phyloP scores from a whole-genome alignment of 352 stramenopile species.

The Phytophthora pisi region DNA sequence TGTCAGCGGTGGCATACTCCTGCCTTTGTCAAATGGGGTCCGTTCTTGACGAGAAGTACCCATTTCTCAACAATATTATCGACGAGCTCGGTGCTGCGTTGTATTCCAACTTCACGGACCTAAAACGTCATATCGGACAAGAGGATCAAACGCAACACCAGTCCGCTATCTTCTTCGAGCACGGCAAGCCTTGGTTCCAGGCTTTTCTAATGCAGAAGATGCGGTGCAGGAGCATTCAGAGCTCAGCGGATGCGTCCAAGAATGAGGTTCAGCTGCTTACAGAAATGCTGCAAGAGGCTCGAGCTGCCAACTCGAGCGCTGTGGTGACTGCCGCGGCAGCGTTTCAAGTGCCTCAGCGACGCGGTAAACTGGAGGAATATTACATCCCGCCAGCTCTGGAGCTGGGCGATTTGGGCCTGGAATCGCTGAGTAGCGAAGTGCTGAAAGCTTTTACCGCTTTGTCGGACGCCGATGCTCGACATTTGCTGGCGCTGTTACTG shows the following conservation, averaged over 20 bases:
- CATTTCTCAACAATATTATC: slow-evolving; percentile 51
- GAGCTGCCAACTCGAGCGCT: slow-evolving; percentile 15
- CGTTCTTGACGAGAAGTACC: slow-evolving; percentile 52
- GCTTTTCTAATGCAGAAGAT: slow-evolving; percentile 38
- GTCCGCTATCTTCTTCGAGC: slow-evolving; percentile 55
- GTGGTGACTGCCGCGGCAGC: slow-evolving; percentile 16
- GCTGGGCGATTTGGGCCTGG: slow-evolving; percentile 48
- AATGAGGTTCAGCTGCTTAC: slow-evolving; percentile 45
- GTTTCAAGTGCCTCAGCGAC: slow-evolving; percentile 9
- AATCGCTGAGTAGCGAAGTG: slow-evolving; percentile 51
- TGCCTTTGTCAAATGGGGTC: slow-evolving; percentile 54
- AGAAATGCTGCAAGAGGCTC: slow-evolving; percentile 50
- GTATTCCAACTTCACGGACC: slow-evolving; percentile 49
- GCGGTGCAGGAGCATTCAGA: slow-evolving; percentile 25
- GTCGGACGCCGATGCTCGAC: slow-evolving; percentile 37
- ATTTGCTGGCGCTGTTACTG: slow-evolving; percentile 46
- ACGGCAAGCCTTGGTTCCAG: slow-evolving; percentile 56
- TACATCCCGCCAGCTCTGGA: slow-evolving; percentile 35
- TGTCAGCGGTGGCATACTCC: slow-evolving; percentile 55
- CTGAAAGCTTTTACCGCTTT: slow-evolving; percentile 52
- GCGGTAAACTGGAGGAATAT: slow-evolving; percentile 28
- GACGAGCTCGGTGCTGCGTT: slow-evolving; percentile 42
- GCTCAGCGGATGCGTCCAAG: slow-evolving; percentile 27
- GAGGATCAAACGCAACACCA: slow-evolving; percentile 23
- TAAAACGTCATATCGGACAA: slow-evolving; percentile 19